Evolutionary conservation across 495 filamentous ascomycete genomes (phyloP).

Genomic region (Trichoderma asperelloides): DNA sequence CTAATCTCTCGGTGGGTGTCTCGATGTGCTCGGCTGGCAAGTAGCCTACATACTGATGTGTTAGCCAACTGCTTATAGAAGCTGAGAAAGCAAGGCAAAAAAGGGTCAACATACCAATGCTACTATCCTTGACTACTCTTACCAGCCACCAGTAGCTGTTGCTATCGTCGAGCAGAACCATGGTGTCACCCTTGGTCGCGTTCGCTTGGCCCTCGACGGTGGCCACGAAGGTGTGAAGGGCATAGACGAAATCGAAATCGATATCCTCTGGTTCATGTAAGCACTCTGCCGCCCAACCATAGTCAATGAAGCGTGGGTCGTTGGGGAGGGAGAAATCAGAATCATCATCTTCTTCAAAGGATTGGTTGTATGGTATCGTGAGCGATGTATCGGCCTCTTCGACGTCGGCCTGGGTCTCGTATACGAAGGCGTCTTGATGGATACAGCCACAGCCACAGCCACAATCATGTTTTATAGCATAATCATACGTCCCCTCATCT

Average conservation of each 20-base stretch:
- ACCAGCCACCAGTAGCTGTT: conserved; percentile 99
- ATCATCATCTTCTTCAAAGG: conserved; percentile 32
- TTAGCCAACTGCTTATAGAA: conserved; percentile 13
- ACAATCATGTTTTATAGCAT: not conserved
- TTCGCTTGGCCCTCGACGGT: conserved; percentile 98
- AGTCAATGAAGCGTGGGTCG: conserved; percentile 53
- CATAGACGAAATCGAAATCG: conserved; percentile 99
- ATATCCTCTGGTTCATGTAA: conserved; percentile 89
- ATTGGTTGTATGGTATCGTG: conserved; percentile 25
- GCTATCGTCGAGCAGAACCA: conserved; percentile 99
- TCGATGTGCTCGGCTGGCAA: conserved; percentile 97
- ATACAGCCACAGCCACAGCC: not conserved
- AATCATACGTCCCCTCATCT: not conserved
- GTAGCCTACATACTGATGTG: conserved; percentile 56
- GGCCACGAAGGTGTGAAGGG: conserved; percentile 92
- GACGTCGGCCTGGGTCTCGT: not conserved
- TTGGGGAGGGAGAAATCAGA: conserved; percentile 28
- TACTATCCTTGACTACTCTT: conserved; percentile 90
- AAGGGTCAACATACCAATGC: conserved; percentile 61
- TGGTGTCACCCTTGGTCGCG: conserved; percentile 95
- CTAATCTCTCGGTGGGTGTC: conserved; percentile 90
- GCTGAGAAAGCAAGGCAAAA: not conserved
- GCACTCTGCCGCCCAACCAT: conserved; percentile 66
- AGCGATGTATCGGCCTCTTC: conserved; percentile 18
- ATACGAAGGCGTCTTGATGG: not conserved